Evolutionary conservation across 345 rosid species (phyloP), one percentile per base, ranked within the genome.

Genomic region (Acer yangbiense): DNA sequence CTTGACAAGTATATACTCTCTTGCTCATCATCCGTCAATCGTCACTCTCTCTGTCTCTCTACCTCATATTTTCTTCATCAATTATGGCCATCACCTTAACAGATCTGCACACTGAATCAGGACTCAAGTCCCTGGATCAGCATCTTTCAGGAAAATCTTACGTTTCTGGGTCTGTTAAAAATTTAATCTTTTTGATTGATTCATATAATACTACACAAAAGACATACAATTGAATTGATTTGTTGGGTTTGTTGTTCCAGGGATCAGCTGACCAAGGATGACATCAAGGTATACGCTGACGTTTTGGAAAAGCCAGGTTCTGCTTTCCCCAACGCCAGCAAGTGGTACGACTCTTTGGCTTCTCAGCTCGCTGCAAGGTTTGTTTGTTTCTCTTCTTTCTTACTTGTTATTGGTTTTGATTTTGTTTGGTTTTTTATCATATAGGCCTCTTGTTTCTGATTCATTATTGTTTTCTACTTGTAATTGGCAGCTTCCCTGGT

Each of bases 21-120:
- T 2, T 27, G 4, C 18, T 62, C 12, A 9, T 21, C 66, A n/a
- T 20, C 77, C 6, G 10, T 25, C 18, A 14, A 0, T 35, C 39
- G 39, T 68, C 71, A 16, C 27, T 67, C 77, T 25, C 65, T 21
- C 39, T 43, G 46, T 7, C 12, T 27, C 67, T 23, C 16, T 21
- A 46, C 20, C 20, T 27, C 69, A 32, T 46, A 46, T 46, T 46
- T 14, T 66, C 44, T 2, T 13, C 7, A 0, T 39, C 27, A 68
- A 0, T 76, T 83, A 95, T 95, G 99, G 97, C 97, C 11, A 62
- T 90, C 81, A 87, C 91, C 8, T 95, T 93, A 76, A 81, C 97
- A 57, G 91, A 95, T 90, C 96, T 95, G 73, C 92, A 90, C 90
- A 87, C 97, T 2, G 96, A 92, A 23, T 75, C 90, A 6, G 99